phyloP scores from a whole-genome alignment of 2,329 filamentous ascomycete genomes.

The Hymenoscyphus occultus region DNA sequence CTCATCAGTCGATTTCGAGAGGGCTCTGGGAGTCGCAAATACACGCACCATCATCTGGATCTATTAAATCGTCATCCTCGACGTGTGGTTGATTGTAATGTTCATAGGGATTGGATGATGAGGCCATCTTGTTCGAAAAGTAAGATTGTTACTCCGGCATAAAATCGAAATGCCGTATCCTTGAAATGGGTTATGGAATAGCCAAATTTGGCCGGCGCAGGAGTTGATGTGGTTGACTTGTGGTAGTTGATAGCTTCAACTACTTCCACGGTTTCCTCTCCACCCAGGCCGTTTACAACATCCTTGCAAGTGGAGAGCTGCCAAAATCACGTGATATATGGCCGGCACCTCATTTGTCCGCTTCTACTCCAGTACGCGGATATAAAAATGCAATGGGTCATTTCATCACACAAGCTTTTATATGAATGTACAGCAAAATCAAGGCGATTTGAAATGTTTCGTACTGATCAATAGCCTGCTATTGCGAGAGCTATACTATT shows the following conservation, averaged over 20 bases:
- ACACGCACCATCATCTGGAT: slow-evolving; percentile 69
- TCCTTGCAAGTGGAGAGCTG: background rate
- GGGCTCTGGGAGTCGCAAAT: background rate
- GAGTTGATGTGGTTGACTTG: background rate
- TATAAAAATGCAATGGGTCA: background rate
- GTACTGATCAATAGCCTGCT: background rate
- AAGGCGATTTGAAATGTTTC: background rate
- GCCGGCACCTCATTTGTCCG: background rate
- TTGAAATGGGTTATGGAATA: background rate
- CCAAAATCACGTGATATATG: background rate
- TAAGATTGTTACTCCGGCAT: background rate
- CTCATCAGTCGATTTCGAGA: background rate
- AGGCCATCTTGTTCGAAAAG: slow-evolving; percentile 32
- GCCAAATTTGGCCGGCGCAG: background rate
- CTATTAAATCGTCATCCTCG: slow-evolving; percentile 69
- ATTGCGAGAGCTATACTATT: background rate
- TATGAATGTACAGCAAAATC: background rate
- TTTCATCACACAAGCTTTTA: background rate
- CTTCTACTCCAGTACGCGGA: background rate
- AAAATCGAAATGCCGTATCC: background rate
- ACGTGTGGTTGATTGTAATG: slow-evolving; percentile 61
- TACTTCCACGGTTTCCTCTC: background rate
- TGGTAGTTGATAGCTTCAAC: slow-evolving; percentile 1
- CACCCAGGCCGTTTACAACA: background rate
- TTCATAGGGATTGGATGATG: slow-evolving; percentile 47